Percentiles rank a stretch among this genome's conserved stretches.
These are phyloP conservation scores for Macadamia tetraphylla DNA, from an alignment of 164 flowering plant species.

Conservation along the genomic window DNA sequence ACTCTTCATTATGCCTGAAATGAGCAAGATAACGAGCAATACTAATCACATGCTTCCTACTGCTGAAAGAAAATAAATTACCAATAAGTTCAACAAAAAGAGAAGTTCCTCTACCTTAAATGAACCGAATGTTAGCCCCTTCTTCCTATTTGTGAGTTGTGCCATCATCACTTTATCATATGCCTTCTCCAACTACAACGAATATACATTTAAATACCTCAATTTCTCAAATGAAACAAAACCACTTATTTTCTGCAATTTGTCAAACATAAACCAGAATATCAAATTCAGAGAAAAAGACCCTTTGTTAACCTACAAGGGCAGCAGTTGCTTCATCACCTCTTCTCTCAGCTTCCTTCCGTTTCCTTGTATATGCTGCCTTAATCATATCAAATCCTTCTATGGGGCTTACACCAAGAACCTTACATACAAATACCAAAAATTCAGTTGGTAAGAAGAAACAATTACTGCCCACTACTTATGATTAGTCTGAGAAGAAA, in stretches of 20 bases:
- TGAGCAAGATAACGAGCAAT: too few species aligned
- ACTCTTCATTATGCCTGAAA: too few species aligned
- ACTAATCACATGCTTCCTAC: neutral
- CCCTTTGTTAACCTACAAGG: conserved; percentile 35
- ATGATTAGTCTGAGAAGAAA: too few species aligned
- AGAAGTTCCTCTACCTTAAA: conserved; percentile 46
- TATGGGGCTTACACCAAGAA: conserved; percentile 78
- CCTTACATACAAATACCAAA: conserved; percentile 26
- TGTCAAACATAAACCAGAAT: neutral
- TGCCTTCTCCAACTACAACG: conserved; percentile 79
- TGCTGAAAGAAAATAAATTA: neutral
- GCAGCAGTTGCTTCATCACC: conserved; percentile 73
- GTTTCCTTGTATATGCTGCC: conserved; percentile 57
- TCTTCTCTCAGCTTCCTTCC: conserved; percentile 77
- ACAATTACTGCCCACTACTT: neutral
- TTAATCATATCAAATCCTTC: conserved; percentile 80
- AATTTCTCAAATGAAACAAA: conserved; percentile 4
- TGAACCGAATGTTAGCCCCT: conserved; percentile 79
- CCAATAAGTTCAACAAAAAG: conserved; percentile 1
- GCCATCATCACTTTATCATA: conserved; percentile 93
- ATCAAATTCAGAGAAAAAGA: neutral
- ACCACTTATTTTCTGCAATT: neutral
- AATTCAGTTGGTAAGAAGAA: neutral
- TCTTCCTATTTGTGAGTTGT: conserved; percentile 71
- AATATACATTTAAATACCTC: neutral